Evolutionary conservation across 1,139 yeast genomes (phyloP), one percentile per base, ranked within the genome.

Genomic region (Protomyces gravidus): DNA sequence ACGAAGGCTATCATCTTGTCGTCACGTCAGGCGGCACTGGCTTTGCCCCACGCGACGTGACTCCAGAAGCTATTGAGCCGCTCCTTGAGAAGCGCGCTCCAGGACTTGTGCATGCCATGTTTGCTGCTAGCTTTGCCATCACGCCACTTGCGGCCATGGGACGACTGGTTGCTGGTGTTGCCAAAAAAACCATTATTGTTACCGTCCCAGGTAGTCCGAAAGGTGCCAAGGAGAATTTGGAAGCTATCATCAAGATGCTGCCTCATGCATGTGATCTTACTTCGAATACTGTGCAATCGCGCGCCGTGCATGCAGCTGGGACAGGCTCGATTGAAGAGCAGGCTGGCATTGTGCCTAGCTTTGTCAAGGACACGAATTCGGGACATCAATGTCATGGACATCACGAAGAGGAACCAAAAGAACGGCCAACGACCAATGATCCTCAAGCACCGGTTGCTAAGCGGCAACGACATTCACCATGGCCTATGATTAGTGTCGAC

Each of bases 1-100:
- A 57, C 15, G 60, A 42, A 17, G 61, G 62, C 1, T 27, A 67
- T 40, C 55, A 67, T 11, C 64, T 75, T 21, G 67, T 78, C 13
- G 48, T 78, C 11, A 74, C 79, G 0, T 69, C 75, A n/a, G 82
- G 82, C 3, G 82, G 82, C 0, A 79, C 82, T 0, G 82, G 82
- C 2, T 77, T 79, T 65, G 68, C 76, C 4, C 64, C 65, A 2
- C 65, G 71, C 6, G 82, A 79, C 65, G 67, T 71, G 11, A 78
- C 82, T 1, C 82, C 82, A 0, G 82, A 79, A 62, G 80, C 80
- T 1, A 67, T 79, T 3, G 67, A 63, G 56, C 73, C 76, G 3
- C 51, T 79, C 33, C 51, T 79, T 1, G 73, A 75, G 19, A 71
- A 69, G 55, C 71, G 73, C 42, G 80, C 81, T 0, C 77, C 79